These are phyloP conservation scores for Mycena kentingensis DNA, from an alignment of 768 basidiomycete species.

Conservation along the genomic window DNA sequence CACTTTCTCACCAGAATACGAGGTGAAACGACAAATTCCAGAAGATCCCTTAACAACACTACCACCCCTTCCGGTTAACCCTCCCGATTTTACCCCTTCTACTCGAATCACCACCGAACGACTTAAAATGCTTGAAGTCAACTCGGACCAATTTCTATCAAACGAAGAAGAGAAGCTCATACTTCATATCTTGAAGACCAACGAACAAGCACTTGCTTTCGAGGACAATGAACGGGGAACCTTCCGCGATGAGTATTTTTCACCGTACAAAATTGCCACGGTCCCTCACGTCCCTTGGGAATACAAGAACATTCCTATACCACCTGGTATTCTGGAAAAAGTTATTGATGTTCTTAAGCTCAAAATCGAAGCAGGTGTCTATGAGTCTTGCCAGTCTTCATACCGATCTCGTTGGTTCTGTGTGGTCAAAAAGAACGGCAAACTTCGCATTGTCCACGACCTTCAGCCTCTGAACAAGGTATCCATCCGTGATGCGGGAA, in stretches of 20 bases:
- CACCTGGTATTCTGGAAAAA: no score
- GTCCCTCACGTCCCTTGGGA: no score
- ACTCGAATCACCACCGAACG: constrained; percentile 1
- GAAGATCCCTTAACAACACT: constrained; percentile 7
- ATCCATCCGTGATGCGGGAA: no score
- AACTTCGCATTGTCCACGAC: no score
- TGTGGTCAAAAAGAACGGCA: no score
- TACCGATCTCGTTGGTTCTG: constrained; percentile 19
- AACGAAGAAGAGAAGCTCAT: constrained; percentile 1
- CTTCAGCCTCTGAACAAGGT: no score
- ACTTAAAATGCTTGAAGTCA: background rate
- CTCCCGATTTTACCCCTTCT: no score
- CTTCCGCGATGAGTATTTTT: no score
- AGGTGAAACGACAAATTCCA: constrained; percentile 18
- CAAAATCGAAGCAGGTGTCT: constrained; percentile 11
- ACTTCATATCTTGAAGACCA: background rate
- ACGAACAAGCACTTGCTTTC: no score
- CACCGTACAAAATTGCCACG: no score
- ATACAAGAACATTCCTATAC: no score
- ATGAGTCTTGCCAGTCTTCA: constrained; percentile 9
- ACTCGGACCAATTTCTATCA: background rate
- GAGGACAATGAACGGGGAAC: no score
- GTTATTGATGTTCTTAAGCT: constrained; percentile 4
- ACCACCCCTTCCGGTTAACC: background rate
- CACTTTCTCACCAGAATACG: constrained; percentile 15